These are phyloP conservation scores for Maudiozyma saulgeensis DNA, from an alignment of 805 yeast species.

Conservation along the genomic window DNA sequence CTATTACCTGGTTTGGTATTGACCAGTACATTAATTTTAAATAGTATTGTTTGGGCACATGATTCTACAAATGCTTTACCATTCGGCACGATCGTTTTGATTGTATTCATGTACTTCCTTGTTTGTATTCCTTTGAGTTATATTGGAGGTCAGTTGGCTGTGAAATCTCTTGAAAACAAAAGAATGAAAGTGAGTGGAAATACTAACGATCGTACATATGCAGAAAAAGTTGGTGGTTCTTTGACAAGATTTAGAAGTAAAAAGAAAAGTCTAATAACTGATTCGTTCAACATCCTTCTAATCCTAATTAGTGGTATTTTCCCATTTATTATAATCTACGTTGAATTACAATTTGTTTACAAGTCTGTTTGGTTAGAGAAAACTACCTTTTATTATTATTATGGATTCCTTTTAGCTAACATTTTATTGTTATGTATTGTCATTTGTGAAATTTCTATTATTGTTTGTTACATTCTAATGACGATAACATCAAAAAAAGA, in stretches of 20 bases:
- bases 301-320: slow-evolving; percentile 43
- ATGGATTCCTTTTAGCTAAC: slow-evolving; percentile 64
- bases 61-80: slow-evolving; percentile 72
- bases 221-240: neutral
- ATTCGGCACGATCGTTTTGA: slow-evolving; percentile 57
- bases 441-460: slow-evolving; percentile 61
- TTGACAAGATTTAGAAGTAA: neutral
- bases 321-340: slow-evolving; percentile 75
- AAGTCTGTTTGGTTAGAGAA: slow-evolving; percentile 74
- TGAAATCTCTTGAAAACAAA: neutral
- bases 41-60: slow-evolving; percentile 65
- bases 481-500: slow-evolving; percentile 26
- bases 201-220: neutral
- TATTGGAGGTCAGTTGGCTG: slow-evolving; percentile 46
- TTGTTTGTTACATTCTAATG: slow-evolving; percentile 56
- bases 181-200: no score
- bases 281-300: slow-evolving; percentile 3
- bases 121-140: slow-evolving; percentile 69
- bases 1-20: slow-evolving; percentile 40
- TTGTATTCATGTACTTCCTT: slow-evolving; percentile 50
- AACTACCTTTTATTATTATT: slow-evolving; percentile 68
- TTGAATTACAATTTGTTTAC: slow-evolving; percentile 63
- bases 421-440: slow-evolving; percentile 49
- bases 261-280: neutral
- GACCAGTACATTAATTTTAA: slow-evolving; percentile 43